A percentile compares a stretch with the other conserved stretches of the same genome.
phyloP scores from a whole-genome alignment of 148 eudicot genomes.

The Rhododendron ferrugineum region DNA sequence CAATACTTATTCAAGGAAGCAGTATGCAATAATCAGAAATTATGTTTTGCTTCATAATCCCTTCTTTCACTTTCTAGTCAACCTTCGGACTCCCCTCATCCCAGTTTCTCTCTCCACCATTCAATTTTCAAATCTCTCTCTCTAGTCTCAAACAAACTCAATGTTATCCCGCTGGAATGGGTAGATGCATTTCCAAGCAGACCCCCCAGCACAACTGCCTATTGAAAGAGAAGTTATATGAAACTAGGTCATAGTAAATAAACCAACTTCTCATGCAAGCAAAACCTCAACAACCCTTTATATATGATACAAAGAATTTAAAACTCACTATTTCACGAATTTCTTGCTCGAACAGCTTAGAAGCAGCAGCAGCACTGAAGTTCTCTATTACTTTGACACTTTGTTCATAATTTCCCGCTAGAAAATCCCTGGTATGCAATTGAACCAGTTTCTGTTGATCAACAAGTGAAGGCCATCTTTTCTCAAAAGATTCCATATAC shows the following conservation, averaged over 20 bases:
- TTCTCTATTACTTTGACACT: slow-evolving; percentile 52
- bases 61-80: neutral
- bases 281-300: neutral
- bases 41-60: neutral
- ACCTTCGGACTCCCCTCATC: neutral
- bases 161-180: neutral
- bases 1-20: neutral
- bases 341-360: slow-evolving; percentile 83
- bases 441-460: slow-evolving; percentile 28
- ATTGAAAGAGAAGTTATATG: neutral
- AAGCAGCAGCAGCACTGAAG: slow-evolving; percentile 67
- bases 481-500: slow-evolving; percentile 60
- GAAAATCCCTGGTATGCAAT: slow-evolving; percentile 24
- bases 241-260: slow-evolving; percentile 1
- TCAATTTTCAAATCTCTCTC: neutral
- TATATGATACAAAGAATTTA: neutral
- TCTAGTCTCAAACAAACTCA: neutral
- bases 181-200: neutral
- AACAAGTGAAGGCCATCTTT: slow-evolving; percentile 61
- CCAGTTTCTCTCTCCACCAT: neutral
- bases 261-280: neutral
- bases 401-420: slow-evolving; percentile 38
- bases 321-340: slow-evolving; percentile 81
- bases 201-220: neutral
- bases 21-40: neutral